Conservation (phyloP, 305 asterid species). For the Euphrasia arctica region DNA sequence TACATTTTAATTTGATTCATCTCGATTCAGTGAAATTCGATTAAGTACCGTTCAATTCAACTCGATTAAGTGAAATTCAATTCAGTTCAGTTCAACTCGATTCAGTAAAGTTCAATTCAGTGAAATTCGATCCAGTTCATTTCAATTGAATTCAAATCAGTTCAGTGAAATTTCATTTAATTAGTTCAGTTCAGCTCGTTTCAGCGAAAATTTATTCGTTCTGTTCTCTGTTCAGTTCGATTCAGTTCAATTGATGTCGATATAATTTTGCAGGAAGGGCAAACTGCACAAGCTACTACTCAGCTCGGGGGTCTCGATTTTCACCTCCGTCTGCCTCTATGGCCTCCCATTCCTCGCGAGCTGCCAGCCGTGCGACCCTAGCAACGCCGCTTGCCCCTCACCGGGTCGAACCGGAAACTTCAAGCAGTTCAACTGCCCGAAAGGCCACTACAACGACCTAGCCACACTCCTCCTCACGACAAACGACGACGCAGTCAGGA, state of each 20-base stretch:
- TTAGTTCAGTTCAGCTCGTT: no score
- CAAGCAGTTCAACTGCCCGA: conserved; percentile 93
- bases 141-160: no score
- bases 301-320: conserved; percentile 71
- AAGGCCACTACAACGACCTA: conserved; percentile 74
- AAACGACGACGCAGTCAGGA: conserved; percentile 80
- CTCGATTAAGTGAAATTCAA: no score
- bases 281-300: conserved; percentile 66
- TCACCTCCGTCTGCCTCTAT: conserved; percentile 80
- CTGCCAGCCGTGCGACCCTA: conserved; percentile 73
- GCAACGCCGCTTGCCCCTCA: conserved; percentile 64
- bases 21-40: no score
- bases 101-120: no score
- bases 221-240: conserved; percentile 9
- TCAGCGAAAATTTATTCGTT: no score
- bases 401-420: conserved; percentile 70
- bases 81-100: no score
- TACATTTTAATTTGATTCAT: no score
- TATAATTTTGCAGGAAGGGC: conserved; percentile 68
- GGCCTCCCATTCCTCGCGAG: conserved; percentile 88
- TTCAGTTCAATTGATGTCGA: not conserved
- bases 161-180: no score
- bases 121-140: no score
- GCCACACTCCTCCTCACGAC: conserved; percentile 91
- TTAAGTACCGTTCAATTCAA: no score